Evolutionary conservation across 805 yeast genomes (phyloP).

Genomic region (Saturnispora gosingensis): DNA sequence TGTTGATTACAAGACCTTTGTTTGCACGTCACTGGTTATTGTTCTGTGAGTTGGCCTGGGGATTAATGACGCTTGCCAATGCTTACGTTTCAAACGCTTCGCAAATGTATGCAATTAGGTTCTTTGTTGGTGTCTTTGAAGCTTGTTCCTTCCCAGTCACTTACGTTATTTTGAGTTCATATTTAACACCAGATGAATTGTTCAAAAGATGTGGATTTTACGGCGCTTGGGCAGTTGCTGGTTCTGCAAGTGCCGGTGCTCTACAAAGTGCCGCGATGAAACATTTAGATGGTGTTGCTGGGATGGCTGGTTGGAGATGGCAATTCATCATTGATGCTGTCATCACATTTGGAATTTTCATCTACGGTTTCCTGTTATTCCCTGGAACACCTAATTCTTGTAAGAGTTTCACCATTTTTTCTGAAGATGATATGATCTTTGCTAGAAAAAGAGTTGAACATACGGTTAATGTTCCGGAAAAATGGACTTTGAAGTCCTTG

Average conservation of each 20-base stretch:
- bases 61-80: slow-evolving; percentile 28
- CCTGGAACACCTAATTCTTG: slow-evolving; percentile 39
- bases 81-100: slow-evolving; percentile 32
- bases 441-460: slow-evolving; percentile 38
- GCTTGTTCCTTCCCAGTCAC: slow-evolving; percentile 55
- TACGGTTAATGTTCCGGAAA: slow-evolving; percentile 29
- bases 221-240: slow-evolving; percentile 25
- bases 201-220: slow-evolving; percentile 16
- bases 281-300: slow-evolving; percentile 39
- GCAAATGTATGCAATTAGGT: slow-evolving; percentile 48
- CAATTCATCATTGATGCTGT: slow-evolving; percentile 58
- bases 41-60: slow-evolving; percentile 44
- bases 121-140: slow-evolving; percentile 54
- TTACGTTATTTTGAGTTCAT: slow-evolving; percentile 31
- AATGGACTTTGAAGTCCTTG: slow-evolving; percentile 30
- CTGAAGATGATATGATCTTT: slow-evolving; percentile 33
- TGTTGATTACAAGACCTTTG: slow-evolving; percentile 38
- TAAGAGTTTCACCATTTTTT: slow-evolving; percentile 30
- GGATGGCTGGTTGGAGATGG: slow-evolving; percentile 66
- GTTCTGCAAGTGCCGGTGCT: slow-evolving; percentile 50
- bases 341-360: slow-evolving; percentile 48
- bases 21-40: slow-evolving; percentile 38
- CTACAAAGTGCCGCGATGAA: slow-evolving; percentile 47
- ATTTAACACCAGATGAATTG: slow-evolving; percentile 12
- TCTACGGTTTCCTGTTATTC: slow-evolving; percentile 48